Percentiles rank a stretch among this genome's conserved stretches.
phyloP scores from a whole-genome alignment of 2,329 filamentous ascomycete species.

The Alternaria rosae region DNA sequence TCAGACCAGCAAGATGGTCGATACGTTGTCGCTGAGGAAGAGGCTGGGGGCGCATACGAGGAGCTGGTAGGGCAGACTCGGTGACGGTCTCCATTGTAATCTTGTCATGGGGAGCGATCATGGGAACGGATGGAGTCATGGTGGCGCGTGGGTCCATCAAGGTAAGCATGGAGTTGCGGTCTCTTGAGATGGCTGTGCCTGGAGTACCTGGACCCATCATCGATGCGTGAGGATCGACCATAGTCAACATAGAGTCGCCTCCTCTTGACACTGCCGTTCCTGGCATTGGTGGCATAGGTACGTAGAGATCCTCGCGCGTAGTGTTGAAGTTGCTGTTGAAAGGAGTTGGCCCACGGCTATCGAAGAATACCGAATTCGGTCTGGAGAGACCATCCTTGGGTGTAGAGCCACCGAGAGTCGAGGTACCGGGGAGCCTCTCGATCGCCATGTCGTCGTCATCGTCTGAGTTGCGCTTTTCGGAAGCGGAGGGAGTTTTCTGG shows the following conservation, averaged over 20 bases:
- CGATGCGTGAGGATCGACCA: slow-evolving; percentile 8
- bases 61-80: slow-evolving; percentile 39
- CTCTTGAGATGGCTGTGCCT: not conserved
- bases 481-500: slow-evolving; percentile 4
- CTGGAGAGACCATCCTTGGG: slow-evolving; percentile 26
- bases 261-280: not conserved
- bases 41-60: slow-evolving; percentile 39
- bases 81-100: slow-evolving; percentile 42
- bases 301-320: slow-evolving; percentile 20
- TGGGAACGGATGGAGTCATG: not conserved
- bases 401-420: slow-evolving; percentile 29
- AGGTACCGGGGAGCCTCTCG: slow-evolving; percentile 26
- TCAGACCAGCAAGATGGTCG: slow-evolving; percentile 58
- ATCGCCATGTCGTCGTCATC: slow-evolving; percentile 36
- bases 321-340: slow-evolving; percentile 27
- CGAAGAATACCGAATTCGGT: slow-evolving; percentile 29
- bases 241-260: slow-evolving; percentile 26
- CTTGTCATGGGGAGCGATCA: slow-evolving; percentile 23
- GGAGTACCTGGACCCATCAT: not conserved
- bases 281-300: slow-evolving; percentile 2
- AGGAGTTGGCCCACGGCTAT: slow-evolving; percentile 35
- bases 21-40: slow-evolving; percentile 44
- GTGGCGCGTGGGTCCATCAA: slow-evolving; percentile 10
- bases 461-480: slow-evolving; percentile 17
- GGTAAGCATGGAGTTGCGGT: slow-evolving; percentile 26